A percentile compares a stretch with the other conserved stretches of the same genome.
These are phyloP conservation scores for Klebsormidium nitens DNA, from an alignment of 139 green algal genomes.

Conservation along the genomic window DNA sequence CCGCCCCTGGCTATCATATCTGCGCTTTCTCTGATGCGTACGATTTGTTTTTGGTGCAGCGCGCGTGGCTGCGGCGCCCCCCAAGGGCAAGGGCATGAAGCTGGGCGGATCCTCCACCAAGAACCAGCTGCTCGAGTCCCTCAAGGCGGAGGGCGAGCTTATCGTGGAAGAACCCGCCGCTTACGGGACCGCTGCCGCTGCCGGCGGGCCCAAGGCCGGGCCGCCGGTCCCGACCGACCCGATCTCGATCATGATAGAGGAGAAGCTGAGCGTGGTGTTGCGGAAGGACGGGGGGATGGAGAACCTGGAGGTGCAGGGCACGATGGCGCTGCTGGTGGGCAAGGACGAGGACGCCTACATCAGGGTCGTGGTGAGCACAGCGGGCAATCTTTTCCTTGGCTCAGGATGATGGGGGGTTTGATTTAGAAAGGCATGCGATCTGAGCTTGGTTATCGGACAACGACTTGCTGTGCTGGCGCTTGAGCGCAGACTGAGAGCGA, in stretches of 20 bases:
- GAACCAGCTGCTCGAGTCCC: slow-evolving; percentile 75
- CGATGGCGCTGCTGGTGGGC: slow-evolving; percentile 69
- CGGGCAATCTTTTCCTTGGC: slow-evolving; percentile 1
- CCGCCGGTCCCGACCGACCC: slow-evolving; percentile 20
- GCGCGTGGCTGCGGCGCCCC: slow-evolving; percentile 1
- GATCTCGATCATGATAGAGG: slow-evolving; percentile 45
- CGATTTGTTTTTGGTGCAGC: not conserved
- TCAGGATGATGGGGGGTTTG: no score
- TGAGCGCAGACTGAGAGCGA: no score
- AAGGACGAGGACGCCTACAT: slow-evolving; percentile 70
- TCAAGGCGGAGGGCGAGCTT: slow-evolving; percentile 71
- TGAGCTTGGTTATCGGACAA: no score
- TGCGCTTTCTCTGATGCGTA: not conserved
- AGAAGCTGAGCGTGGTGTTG: slow-evolving; percentile 57
- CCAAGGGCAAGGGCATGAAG: slow-evolving; percentile 54
- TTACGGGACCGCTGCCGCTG: slow-evolving; percentile 21
- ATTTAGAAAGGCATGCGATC: no score
- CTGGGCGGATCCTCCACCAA: slow-evolving; percentile 75
- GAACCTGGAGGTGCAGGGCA: slow-evolving; percentile 89
- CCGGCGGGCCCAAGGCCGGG: slow-evolving; percentile 14
- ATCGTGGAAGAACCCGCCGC: slow-evolving; percentile 50
- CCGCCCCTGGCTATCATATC: not conserved
- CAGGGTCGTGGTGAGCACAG: slow-evolving; percentile 40
- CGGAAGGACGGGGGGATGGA: slow-evolving; percentile 91
- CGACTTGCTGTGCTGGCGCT: no score